Percentiles rank a stretch among this genome's conserved stretches.
These are phyloP conservation scores for Ophiostoma montium DNA, from an alignment of 2,329 filamentous ascomycete genomes.

Conservation along the genomic window DNA sequence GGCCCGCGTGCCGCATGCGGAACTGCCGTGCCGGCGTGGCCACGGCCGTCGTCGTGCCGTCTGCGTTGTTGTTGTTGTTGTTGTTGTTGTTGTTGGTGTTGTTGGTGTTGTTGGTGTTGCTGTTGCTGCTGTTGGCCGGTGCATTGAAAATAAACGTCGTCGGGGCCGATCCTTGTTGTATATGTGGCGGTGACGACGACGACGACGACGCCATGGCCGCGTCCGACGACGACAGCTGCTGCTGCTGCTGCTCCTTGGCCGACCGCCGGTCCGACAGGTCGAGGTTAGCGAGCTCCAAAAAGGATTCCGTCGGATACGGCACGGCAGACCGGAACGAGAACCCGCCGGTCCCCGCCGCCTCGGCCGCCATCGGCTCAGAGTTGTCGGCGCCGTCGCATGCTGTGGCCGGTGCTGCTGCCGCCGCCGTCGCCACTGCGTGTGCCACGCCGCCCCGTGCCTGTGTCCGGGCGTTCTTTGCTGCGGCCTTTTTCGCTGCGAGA, in stretches of 20 bases:
- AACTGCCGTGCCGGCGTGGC: conserved; percentile 4
- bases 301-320: conserved; percentile 41
- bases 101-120: conserved; percentile 4
- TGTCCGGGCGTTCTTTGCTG: neutral
- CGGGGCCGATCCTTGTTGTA: neutral
- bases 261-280: conserved; percentile 39
- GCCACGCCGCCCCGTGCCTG: too few species aligned
- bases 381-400: conserved; percentile 19
- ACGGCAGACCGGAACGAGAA: conserved; percentile 60
- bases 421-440: neutral
- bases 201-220: neutral
- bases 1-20: conserved; percentile 13
- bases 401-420: conserved; percentile 7
- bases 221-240: too few species aligned
- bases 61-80: conserved; percentile 1
- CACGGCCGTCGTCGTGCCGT: conserved; percentile 2
- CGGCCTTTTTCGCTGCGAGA: neutral
- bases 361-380: conserved; percentile 11
- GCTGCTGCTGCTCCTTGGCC: conserved; percentile 4
- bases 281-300: conserved; percentile 47
- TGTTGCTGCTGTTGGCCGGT: conserved; percentile 3
- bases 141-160: conserved; percentile 6
- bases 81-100: neutral
- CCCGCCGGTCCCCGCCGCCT: conserved; percentile 23
- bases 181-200: neutral